Base-by-base conservation (phyloP, 768 basidiomycete genomes). In the Saitozyma sp. region DNA sequence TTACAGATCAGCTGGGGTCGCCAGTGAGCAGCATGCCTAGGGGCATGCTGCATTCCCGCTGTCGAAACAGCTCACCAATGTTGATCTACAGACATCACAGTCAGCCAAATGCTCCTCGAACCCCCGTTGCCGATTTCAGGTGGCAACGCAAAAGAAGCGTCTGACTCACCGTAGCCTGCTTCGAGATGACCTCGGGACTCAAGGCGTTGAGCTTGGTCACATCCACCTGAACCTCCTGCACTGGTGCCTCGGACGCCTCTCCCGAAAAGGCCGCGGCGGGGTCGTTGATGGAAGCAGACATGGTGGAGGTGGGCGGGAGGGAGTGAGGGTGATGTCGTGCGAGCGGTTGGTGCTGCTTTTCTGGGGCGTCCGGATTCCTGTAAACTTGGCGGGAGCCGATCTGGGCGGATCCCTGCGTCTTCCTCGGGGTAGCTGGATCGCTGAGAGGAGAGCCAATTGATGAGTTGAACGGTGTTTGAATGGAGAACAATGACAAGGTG, bases 161-260 rank as follows among this genome's bases (percentile, higher is more conserved):
- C 45, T 46, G 13, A 73, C 79, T 59, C 52, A 80, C 79, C 13
- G 95, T 97, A 38, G 94, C 95, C 89, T 96, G 79, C 54, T 81
- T 81, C n/a, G 76, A 72, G 62, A 83, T 83, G 60, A 83, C 82
- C 62, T 81, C 81, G 3, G 78, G 80, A 50, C 67, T 71, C 53
- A 96, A 84, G 59, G 93, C 90, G 16, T 91, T 91, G 74, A 96
- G 83, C 75, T 86, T 90, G 45, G 89, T 84, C 14, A 84, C 81
- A 83, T 95, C 93, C 73, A 96, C 80, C 40, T 95, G 86, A 69
- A 94, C 81, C 48, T 75, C 73, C 58, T 63, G 62, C n/a, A 63
- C 51, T 14, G 67, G 64, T 17, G 55, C 11, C 10, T 43, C 53
- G 17, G 46, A 58, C 13, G 62, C 60, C 43, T 59, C 48, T 13